phyloP scores from a whole-genome alignment of 176 grass and related monocot species.

The Dactylis glomerata region DNA sequence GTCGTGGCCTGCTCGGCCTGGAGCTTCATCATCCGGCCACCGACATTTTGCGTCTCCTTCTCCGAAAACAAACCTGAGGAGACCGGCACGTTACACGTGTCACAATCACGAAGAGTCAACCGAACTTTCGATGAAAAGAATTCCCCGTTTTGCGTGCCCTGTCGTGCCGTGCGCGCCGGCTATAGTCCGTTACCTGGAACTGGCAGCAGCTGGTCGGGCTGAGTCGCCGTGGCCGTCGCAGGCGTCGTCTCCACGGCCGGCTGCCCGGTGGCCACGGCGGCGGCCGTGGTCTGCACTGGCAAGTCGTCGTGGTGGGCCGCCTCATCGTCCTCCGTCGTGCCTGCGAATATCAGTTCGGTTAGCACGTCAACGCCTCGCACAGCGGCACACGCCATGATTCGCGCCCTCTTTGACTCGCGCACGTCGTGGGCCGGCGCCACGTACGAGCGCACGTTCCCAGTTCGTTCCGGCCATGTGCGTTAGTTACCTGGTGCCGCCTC shows the following conservation, averaged over 20 bases:
- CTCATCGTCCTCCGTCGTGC: background rate
- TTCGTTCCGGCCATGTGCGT: background rate
- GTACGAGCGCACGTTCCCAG: background rate
- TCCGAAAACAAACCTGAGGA: background rate
- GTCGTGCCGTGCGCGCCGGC: background rate
- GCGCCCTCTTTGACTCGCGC: background rate
- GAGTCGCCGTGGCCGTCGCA: background rate
- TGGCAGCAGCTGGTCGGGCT: background rate
- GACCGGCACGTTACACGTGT: background rate
- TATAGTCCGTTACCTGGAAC: background rate
- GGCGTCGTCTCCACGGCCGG: slow-evolving; percentile 8
- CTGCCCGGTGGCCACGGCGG: background rate
- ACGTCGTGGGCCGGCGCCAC: background rate
- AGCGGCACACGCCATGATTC: background rate
- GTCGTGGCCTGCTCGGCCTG: background rate
- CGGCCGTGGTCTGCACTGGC: background rate
- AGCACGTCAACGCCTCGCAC: background rate
- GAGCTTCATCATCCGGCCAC: slow-evolving; percentile 1
- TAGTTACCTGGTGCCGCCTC: slow-evolving; percentile 11
- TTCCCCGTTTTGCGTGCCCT: background rate
- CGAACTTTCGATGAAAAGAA: background rate
- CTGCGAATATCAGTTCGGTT: background rate
- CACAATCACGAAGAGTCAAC: background rate
- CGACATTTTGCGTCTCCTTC: background rate
- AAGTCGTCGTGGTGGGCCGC: background rate